Evolutionary conservation across 345 rosid species (phyloP), one percentile per base, ranked within the genome.

Genomic region (Eutrema yunnanense): DNA sequence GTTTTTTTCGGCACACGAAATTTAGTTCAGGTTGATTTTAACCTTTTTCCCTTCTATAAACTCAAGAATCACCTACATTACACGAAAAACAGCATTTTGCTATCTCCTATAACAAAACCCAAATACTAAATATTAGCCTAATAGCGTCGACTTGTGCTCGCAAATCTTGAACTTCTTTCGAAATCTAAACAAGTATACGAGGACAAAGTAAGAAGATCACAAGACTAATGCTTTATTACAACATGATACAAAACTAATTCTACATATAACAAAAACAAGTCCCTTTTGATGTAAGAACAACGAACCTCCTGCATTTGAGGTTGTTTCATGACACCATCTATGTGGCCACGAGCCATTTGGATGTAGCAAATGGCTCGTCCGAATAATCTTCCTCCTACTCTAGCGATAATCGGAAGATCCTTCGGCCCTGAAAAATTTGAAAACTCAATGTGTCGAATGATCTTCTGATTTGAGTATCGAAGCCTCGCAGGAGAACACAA

Each of bases 261-360:
- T 53, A 30, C 58, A n/a, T 60, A 54, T 3, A 53, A 42, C 4
- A 32, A 4, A 32, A 32, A 43, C 34, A 67, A 9, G 16, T 16
- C 51, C 41, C 14, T 38, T 43, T 29, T 14, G 53, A 16, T 42
- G 54, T 33, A 54, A 16, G 19, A 19, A 10, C 34, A 22, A 38
- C 42, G 44, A 58, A 93, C 98, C 97, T 94, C 92, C 13, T 84
- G 92, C 81, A 88, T 91, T 79, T 94, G 95, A 76, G 98, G 80
- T 77, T 91, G 95, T 68, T 91, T 89, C 98, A 90, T 83, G 51
- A 86, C 85, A 72, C 75, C 80, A 27, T 90, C 92, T 9, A 92
- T 83, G 42, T 92, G 98, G n/a, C 94, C 88, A 77, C 98, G 96
- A 59, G 95, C 95, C 78, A 89, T 54, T 54, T 88, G 96, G 34